Evolutionary conservation across 2,329 filamentous ascomycete genomes (phyloP).

Genomic region (Pestalotiopsis sp.): DNA sequence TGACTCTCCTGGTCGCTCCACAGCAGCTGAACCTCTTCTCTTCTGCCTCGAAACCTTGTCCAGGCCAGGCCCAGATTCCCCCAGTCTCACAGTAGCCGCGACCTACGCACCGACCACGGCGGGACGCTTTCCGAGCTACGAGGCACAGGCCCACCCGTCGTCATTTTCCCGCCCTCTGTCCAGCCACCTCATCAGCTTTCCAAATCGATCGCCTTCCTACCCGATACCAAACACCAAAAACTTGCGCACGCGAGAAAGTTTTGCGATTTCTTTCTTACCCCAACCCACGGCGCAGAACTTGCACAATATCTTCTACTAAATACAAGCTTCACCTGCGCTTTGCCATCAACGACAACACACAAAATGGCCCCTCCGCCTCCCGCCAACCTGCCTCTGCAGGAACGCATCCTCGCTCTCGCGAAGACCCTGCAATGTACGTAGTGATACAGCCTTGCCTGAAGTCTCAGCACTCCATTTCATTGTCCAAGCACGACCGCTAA

Average conservation of each 20-base stretch:
- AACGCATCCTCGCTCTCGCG: constrained; percentile 77
- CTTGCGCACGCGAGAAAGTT: not conserved
- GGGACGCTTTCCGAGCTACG: constrained; percentile 4
- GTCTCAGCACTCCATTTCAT: constrained; percentile 23
- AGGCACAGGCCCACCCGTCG: constrained; percentile 15
- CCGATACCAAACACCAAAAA: not conserved
- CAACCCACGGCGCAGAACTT: not conserved
- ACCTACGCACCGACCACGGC: constrained; percentile 14
- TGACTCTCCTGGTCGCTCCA: not conserved
- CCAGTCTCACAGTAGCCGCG: not conserved
- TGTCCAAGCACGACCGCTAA: constrained; percentile 30
- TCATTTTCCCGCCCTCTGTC: constrained; percentile 16
- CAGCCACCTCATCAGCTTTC: constrained; percentile 18
- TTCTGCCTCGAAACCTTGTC: constrained; percentile 1
- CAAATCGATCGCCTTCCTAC: constrained; percentile 2
- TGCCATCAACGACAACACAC: constrained; percentile 9
- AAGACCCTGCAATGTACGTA: constrained; percentile 89
- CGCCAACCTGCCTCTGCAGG: constrained; percentile 67
- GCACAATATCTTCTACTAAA: constrained; percentile 7
- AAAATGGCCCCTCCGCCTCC: constrained; percentile 76
- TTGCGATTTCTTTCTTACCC: not conserved
- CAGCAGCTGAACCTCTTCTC: not conserved
- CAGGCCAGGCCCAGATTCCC: not conserved
- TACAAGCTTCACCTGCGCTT: constrained; percentile 13
- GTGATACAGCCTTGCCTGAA: constrained; percentile 18